Evolutionary conservation across 148 eudicot species (phyloP), one percentile per base, ranked within the genome.

Genomic region (Cornus controversa): DNA sequence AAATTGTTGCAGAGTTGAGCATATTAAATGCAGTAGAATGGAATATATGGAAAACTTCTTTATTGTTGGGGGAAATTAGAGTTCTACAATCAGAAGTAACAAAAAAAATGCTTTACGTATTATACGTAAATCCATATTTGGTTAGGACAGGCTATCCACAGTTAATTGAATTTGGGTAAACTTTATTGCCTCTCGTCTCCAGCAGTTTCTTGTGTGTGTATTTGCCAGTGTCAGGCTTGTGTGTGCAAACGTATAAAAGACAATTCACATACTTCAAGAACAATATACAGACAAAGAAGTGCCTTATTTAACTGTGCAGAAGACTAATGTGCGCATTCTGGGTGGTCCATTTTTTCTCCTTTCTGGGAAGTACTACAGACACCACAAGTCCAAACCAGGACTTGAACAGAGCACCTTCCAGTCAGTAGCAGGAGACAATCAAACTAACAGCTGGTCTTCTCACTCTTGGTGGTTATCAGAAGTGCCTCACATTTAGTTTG

Each of bases 1-100:
- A 82, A 96, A 96, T 80, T 58, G 73, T 76, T 24, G 26, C 50
- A 80, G 24, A 77, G 60, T 66, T 37, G 16, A 77, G 79, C 76
- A 77, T 62, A 47, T 80, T 74, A 86, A 66, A 67, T 31, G 40
- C n/a, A 13, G 45, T 20, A 78, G 31, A 50, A 75, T 37, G 60
- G 15, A 75, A 73, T 18, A 73, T 28, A 26, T 24, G 65, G 57
- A 42, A 18, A 68, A 37, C 25, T 29, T 10, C n/a, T 22, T 68
- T 54, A 20, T 24, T 26, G 54, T 63, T 6, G n/a, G 36, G 9
- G n/a, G 16, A 20, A 14, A 74, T 22, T 60, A 25, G 14, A 57
- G 8, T 58, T 69, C 70, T 72, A 31, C 50, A 65, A 72, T 24
- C 34, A 64, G 72, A 14, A 20, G 34, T n/a, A 66, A 25, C 4